Base-by-base conservation (phyloP, 768 basidiomycete genomes). In the Brasilioporus rufonigricans region DNA sequence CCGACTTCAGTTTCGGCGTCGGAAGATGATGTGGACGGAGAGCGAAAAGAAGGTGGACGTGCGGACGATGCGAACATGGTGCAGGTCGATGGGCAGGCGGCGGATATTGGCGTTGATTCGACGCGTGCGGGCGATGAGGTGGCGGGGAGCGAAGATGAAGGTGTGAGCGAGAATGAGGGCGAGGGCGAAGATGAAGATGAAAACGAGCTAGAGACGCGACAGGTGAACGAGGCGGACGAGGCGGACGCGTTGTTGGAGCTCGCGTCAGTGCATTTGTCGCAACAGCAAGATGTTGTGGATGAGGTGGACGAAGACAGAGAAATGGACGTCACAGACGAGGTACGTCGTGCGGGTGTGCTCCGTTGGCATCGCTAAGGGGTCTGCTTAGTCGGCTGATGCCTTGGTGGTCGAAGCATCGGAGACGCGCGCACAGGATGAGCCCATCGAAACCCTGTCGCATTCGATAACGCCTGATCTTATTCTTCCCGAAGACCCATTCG, bases 201-300 rank as follows among this genome's bases (percentile, higher is more conserved):
- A 31, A 10, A 4, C 5, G 32, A 48, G 31, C 14, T 14, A 9
- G 46, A 44, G 18, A 36, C 14, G 12, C n/a, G 1, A 11, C 31
- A 16, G 4, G 46, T 41, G 14, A 38, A 2, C 39, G 44, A 39
- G 8, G 26, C 27, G 14, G 54, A 66, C n/a, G 69, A 58, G 19
- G 7, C 52, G 26, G 67, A 65, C 41, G 16, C 45, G 47, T 48
- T 66, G 41, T 52, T 68, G 49, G 57, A 64, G 11, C 57, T 68
- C n/a, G 67, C 58, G 36, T 63, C 62, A 16, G 62, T 68, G 23
- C 64, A 67, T 39, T 52, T 66, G n/a, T 61, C 54, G 10, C 44
- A 48, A 32, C 51, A 44, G 14, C 58, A 54, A 35, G 44, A 12
- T 3, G 16, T 1, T 4, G 18, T 48, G 49, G 48, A 48, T 2